phyloP scores from a whole-genome alignment of 257 asterid species.

The Plantago elongata region DNA sequence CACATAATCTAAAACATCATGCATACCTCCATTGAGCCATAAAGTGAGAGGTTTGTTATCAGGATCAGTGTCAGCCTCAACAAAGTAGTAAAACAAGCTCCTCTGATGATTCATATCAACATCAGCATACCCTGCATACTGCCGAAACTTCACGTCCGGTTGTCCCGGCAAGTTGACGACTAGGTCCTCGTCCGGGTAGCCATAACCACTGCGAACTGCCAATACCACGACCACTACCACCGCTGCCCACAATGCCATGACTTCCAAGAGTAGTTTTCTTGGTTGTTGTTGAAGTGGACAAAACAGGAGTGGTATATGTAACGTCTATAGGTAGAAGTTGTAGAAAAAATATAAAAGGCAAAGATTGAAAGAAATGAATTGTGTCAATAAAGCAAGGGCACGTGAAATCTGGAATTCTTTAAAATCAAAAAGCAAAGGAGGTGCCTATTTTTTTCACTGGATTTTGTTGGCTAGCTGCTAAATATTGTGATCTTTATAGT shows the following conservation, averaged over 20 bases:
- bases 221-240: constrained; percentile 21
- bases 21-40: constrained; percentile 97
- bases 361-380: constrained; percentile 15
- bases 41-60: constrained; percentile 71
- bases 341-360: constrained; percentile 24
- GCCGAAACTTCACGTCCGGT: constrained; percentile 72
- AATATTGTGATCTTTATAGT: constrained; percentile 5
- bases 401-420: constrained; percentile 57
- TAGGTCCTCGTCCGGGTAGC: constrained; percentile 69
- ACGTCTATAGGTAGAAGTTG: not conserved
- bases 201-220: constrained; percentile 39
- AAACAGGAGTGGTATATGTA: not conserved
- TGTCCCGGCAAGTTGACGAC: constrained; percentile 80
- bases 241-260: constrained; percentile 34
- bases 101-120: constrained; percentile 75
- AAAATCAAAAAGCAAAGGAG: constrained; percentile 25
- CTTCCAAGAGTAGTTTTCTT: too few relatives aligned
- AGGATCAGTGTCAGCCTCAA: constrained; percentile 74
- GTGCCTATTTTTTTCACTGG: constrained; percentile 41
- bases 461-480: constrained; percentile 62
- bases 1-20: too few relatives aligned
- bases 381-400: constrained; percentile 21
- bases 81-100: constrained; percentile 90
- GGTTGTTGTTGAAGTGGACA: not conserved
- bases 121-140: constrained; percentile 87